Evolutionary conservation across 106 monocot genomes (phyloP).

Genomic region (Narthecium ossifragum): DNA sequence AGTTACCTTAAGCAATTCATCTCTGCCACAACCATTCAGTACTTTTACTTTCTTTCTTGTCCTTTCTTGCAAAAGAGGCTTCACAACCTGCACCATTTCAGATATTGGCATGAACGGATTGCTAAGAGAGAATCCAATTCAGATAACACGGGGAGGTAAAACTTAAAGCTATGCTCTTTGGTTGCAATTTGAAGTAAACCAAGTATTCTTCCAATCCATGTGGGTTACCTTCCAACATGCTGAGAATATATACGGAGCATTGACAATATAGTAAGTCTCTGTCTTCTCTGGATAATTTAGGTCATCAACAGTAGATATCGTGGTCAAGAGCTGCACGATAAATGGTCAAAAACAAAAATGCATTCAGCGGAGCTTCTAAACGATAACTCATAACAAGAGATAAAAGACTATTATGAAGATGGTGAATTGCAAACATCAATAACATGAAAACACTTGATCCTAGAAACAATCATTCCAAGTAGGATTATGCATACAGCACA

Average conservation of each 20-base stretch:
- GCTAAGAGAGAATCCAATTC: conserved; percentile 3
- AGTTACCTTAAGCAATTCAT: conserved; percentile 38
- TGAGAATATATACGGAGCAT: conserved; percentile 91
- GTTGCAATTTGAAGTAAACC: background rate
- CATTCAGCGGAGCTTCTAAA: too few species aligned
- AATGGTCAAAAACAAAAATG: too few species aligned
- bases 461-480: too few species aligned
- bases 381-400: background rate
- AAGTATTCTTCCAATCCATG: too few species aligned
- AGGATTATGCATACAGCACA: background rate
- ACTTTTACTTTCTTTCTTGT: conserved; percentile 40
- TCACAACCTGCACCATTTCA: conserved; percentile 84
- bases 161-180: background rate
- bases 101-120: too few species aligned
- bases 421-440: background rate
- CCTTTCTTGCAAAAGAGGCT: conserved; percentile 65
- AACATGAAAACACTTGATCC: too few species aligned
- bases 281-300: conserved; percentile 98
- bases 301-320: conserved; percentile 89
- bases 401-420: background rate
- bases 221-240: conserved; percentile 89
- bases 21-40: conserved; percentile 29
- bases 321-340: conserved; percentile 64
- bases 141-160: background rate
- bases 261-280: conserved; percentile 87